phyloP scores from a whole-genome alignment of 2,329 filamentous ascomycete species.

The Xylariaceae sp. region DNA sequence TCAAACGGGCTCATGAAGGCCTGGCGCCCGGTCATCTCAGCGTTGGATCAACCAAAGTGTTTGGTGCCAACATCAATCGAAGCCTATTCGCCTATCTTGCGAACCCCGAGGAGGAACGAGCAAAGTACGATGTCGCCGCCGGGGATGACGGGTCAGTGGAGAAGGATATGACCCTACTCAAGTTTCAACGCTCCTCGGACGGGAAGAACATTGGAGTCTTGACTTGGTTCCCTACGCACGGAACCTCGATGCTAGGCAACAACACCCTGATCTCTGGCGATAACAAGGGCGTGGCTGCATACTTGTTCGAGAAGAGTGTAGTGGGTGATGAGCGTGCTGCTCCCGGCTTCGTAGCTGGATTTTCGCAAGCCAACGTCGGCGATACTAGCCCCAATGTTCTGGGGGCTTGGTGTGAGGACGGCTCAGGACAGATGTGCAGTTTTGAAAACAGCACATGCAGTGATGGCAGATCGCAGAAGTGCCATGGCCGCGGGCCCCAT shows the following conservation, averaged over 20 bases:
- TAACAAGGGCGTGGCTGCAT: conserved; percentile 91
- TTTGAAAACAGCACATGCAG: conserved; percentile 80
- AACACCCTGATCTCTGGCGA: conserved; percentile 91
- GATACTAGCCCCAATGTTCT: conserved; percentile 86
- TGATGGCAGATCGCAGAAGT: conserved; percentile 63
- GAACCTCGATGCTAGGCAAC: conserved; percentile 85
- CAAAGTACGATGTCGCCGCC: conserved; percentile 54
- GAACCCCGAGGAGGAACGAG: conserved; percentile 74
- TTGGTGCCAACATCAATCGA: conserved; percentile 80
- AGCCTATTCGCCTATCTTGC: conserved; percentile 84
- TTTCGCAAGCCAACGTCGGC: conserved; percentile 86
- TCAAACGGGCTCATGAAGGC: conserved; percentile 72
- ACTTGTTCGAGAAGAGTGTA: conserved; percentile 72
- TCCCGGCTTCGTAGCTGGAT: conserved; percentile 77
- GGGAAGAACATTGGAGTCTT: conserved; percentile 74
- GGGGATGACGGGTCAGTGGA: conserved; percentile 56
- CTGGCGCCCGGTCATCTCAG: conserved; percentile 46
- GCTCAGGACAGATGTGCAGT: conserved; percentile 65
- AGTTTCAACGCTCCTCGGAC: conserved; percentile 70
- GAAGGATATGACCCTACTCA: conserved; percentile 73
- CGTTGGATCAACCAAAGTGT: conserved; percentile 64
- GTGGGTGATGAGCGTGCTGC: conserved; percentile 51
- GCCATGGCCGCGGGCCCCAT: conserved; percentile 69
- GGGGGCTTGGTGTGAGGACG: conserved; percentile 87
- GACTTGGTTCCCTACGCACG: conserved; percentile 90